Evolutionary conservation across 331 rosid species (phyloP).

Genomic region (Stylosanthes scabra): DNA sequence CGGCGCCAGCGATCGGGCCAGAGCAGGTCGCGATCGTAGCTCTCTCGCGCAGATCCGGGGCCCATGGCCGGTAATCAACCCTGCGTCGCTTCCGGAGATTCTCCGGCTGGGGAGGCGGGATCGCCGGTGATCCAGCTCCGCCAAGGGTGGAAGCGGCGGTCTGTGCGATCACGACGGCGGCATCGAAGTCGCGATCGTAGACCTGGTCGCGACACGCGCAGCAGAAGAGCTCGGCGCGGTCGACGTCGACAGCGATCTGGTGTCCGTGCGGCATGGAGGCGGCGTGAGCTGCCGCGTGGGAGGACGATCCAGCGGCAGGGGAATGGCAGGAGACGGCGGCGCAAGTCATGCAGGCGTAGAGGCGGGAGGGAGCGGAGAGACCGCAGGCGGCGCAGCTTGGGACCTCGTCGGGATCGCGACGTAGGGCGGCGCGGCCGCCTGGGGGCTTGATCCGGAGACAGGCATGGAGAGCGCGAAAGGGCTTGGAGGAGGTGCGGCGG

Average conservation of each 20-base stretch:
- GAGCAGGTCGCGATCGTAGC: constrained; percentile 60
- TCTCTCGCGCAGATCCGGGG: constrained; percentile 71
- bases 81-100: constrained; percentile 84
- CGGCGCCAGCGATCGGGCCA: constrained; percentile 45
- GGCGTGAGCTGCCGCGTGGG: constrained; percentile 84
- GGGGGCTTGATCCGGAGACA: constrained; percentile 88
- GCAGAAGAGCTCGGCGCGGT: constrained; percentile 97
- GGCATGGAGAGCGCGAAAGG: constrained; percentile 79
- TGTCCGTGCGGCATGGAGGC: constrained; percentile 68
- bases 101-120: constrained; percentile 60
- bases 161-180: constrained; percentile 87
- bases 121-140: constrained; percentile 31
- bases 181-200: constrained; percentile 91
- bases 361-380: constrained; percentile 55
- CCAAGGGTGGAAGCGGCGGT: constrained; percentile 62
- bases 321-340: constrained; percentile 81
- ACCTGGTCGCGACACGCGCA: constrained; percentile 89
- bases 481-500: constrained; percentile 73
- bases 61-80: constrained; percentile 83
- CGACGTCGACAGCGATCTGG: constrained; percentile 93
- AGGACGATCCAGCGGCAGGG: constrained; percentile 34
- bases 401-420: constrained; percentile 81
- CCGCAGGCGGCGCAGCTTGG: constrained; percentile 78
- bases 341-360: constrained; percentile 78
- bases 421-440: constrained; percentile 81